These are phyloP conservation scores for Citrus sp. DNA, from an alignment of 345 rosid genomes.

Conservation along the genomic window DNA sequence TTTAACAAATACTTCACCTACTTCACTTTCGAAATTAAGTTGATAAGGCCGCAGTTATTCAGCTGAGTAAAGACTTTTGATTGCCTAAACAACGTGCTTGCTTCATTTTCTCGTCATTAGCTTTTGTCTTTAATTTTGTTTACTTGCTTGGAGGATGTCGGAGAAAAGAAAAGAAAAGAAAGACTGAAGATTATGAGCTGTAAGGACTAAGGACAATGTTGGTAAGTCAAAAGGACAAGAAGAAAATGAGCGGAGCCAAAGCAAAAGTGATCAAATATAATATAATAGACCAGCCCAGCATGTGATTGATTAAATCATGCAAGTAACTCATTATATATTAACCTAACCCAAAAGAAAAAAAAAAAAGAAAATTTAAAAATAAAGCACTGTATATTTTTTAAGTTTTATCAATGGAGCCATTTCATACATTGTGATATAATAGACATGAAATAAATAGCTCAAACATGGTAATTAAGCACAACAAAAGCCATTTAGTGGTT, in stretches of 20 bases:
- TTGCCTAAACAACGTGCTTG: neutral
- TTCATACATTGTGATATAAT: neutral
- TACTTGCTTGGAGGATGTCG: neutral
- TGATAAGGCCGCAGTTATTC: neutral
- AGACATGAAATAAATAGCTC: neutral
- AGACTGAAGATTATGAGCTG: constrained; percentile 15
- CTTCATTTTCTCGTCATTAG: neutral
- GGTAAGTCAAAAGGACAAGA: constrained; percentile 10
- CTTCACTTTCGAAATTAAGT: no score
- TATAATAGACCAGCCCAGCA: neutral
- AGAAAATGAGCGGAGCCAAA: constrained; percentile 8
- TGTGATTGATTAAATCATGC: neutral
- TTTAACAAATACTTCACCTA: no score
- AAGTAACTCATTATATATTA: neutral
- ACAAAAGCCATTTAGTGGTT: neutral
- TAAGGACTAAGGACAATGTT: neutral
- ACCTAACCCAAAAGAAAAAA: neutral
- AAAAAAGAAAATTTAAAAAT: no score
- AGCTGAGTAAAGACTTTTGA: neutral
- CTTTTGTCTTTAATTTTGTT: neutral
- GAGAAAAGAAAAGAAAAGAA: neutral
- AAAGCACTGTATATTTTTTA: no score
- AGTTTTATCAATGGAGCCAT: neutral
- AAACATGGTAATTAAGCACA: constrained; percentile 14
- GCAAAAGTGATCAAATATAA: neutral